Base-by-base conservation (phyloP, 345 rosid genomes). In the Alliaria petiolata region DNA sequence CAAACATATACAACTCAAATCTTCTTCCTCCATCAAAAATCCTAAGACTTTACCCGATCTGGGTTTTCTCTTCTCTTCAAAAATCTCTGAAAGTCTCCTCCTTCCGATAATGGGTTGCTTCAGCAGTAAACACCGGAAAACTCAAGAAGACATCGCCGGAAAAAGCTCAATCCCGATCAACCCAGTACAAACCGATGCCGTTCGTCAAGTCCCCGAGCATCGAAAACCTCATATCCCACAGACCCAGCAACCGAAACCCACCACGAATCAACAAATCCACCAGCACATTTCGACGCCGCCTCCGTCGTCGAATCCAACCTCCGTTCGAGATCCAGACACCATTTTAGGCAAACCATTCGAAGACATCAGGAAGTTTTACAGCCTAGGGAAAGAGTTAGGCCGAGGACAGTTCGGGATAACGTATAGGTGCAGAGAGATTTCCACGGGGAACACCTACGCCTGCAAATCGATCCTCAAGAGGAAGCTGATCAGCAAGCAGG, bases 361-460 rank as follows among this genome's bases (percentile, higher is more conserved):
- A 31, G 93, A 92, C 65, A 80, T 92, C 55, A 83, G 19, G 69
- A 78, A 73, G 22, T 65, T 62, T 72, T 92, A 85, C 72, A 80
- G 83, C 4, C 61, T 92, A 0, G 90, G 98, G 2, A 86, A 85
- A 66, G 95, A 87, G 79, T 62, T 92, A 76, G 98, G 98, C 36
- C 81, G 96, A 45, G 98, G 98, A 25, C 93, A 86, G n/a, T 89
- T 87, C 70, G 98, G 98, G 20, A 83, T 89, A 5, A 89, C 93
- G 43, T 92, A 89, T 62, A 51, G 72, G 26, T 92, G 96, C 60
- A 79, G 76, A 6, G 96, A 92, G 89, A 87, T 80, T 13, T 78
- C 95, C 0, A 85, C 88, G 3, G 87, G 89, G 39, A 76, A 80
- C 20, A 57, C 55, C 7, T 87, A 83, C 57, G 98, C 98, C 33